Conservation (phyloP, 768 basidiomycete genomes). For the Psilocybe cyanescens region DNA sequence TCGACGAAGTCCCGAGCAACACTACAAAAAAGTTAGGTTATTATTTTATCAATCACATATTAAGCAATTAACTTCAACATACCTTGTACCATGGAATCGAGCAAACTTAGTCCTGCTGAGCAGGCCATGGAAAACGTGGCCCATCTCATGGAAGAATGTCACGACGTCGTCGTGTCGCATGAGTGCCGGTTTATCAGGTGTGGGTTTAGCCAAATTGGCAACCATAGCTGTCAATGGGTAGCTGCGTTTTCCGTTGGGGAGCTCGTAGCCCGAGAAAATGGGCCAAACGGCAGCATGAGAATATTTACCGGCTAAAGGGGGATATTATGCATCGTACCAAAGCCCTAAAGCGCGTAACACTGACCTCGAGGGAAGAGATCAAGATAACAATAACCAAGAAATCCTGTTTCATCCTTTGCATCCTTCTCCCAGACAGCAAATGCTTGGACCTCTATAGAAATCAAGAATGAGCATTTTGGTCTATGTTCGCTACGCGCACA, state of each 20-base stretch:
- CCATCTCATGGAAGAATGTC: constrained; percentile 94
- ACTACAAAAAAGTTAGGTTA: constrained; percentile 24
- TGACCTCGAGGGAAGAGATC: constrained; percentile 85
- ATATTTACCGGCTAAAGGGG: constrained; percentile 68
- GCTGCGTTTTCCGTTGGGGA: constrained; percentile 56
- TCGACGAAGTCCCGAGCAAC: constrained; percentile 87
- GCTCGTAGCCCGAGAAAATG: constrained; percentile 67
- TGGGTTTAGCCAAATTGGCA: constrained; percentile 87
- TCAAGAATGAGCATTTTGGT: not conserved
- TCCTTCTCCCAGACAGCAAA: constrained; percentile 86
- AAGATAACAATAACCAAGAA: constrained; percentile 86
- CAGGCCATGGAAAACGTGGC: constrained; percentile 72
- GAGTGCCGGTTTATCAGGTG: constrained; percentile 77
- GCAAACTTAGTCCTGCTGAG: constrained; percentile 71
- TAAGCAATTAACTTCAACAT: constrained; percentile 1
- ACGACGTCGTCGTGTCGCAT: constrained; percentile 90
- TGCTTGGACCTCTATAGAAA: constrained; percentile 68
- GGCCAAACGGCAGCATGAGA: constrained; percentile 89
- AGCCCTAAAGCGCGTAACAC: constrained; percentile 9
- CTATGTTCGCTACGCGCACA: not conserved
- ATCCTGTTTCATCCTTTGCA: constrained; percentile 69
- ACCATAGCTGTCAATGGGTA: constrained; percentile 88
- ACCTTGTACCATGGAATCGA: constrained; percentile 83
- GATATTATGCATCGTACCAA: not conserved
- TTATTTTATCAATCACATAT: not conserved